These are phyloP conservation scores for Phyllosticta paracitricarpa DNA, from an alignment of 2,329 filamentous ascomycete genomes.

Conservation along the genomic window DNA sequence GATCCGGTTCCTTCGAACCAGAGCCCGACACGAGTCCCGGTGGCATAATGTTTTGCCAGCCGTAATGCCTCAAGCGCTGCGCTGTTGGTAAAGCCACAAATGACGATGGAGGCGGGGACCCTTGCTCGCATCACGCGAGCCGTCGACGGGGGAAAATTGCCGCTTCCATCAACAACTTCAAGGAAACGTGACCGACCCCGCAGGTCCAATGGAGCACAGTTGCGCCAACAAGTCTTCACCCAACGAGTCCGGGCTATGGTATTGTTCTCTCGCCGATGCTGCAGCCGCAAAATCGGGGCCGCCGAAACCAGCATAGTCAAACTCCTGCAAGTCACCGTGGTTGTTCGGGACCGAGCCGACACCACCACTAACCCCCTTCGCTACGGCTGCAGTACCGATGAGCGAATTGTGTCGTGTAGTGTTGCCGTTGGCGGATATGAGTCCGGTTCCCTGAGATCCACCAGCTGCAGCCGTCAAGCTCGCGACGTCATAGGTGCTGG, in stretches of 20 bases:
- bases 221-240: constrained; percentile 9
- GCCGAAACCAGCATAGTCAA: constrained; percentile 6
- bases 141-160: not conserved
- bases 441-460: not conserved
- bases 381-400: not conserved
- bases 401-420: not conserved
- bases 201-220: constrained; percentile 8
- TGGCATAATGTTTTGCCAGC: not conserved
- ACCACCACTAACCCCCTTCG: not conserved
- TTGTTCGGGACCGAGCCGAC: not conserved
- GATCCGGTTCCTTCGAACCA: not conserved
- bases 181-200: constrained; percentile 4
- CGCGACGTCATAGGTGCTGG: constrained; percentile 4
- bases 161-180: not conserved
- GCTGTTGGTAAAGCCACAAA: not conserved
- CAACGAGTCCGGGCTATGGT: constrained; percentile 7
- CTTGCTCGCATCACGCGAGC: not conserved
- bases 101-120: not conserved
- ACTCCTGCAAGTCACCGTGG: not conserved
- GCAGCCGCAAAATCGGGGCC: not conserved
- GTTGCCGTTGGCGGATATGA: not conserved
- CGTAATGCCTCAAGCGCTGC: not conserved
- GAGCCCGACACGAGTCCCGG: not conserved
- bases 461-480: not conserved
- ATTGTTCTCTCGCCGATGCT: not conserved